phyloP scores from a whole-genome alignment of 1,139 yeast genomes.

The Zygotorulaspora mrakii region DNA sequence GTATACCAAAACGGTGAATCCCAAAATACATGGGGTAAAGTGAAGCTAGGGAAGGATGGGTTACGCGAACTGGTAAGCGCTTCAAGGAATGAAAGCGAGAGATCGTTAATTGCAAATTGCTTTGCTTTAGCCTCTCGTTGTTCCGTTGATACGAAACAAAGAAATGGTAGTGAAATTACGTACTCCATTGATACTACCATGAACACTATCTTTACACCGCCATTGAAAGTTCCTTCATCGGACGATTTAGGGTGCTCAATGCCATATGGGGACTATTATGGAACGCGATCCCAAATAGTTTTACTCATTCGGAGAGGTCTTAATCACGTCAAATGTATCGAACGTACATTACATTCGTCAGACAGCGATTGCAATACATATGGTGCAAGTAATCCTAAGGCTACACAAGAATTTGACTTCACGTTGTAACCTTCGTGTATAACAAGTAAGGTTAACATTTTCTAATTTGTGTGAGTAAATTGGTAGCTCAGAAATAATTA shows the following conservation, averaged over 20 bases:
- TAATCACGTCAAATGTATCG: constrained; percentile 47
- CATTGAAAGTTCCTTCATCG: constrained; percentile 38
- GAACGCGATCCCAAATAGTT: constrained; percentile 87
- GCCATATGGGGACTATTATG: constrained; percentile 57
- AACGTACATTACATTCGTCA: constrained; percentile 41
- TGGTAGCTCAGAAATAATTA: constrained; percentile 18
- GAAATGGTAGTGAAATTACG: constrained; percentile 20
- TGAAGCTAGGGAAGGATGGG: constrained; percentile 47
- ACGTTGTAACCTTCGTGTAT: constrained; percentile 10
- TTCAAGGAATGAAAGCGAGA: constrained; percentile 37
- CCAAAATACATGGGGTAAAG: constrained; percentile 72
- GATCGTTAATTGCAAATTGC: constrained; percentile 47
- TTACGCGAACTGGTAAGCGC: constrained; percentile 42
- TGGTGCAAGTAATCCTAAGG: constrained; percentile 22
- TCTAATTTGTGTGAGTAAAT: neutral
- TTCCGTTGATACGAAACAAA: constrained; percentile 32
- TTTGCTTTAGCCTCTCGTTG: constrained; percentile 52
- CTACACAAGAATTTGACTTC: constrained; percentile 20
- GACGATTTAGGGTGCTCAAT: constrained; percentile 37
- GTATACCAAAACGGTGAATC: constrained; percentile 36
- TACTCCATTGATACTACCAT: constrained; percentile 46
- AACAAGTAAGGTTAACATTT: neutral
- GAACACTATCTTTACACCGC: constrained; percentile 70
- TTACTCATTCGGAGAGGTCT: constrained; percentile 50
- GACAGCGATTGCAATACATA: constrained; percentile 30